Conservation (phyloP, 805 yeast species). For the Starmerella asiatica region DNA sequence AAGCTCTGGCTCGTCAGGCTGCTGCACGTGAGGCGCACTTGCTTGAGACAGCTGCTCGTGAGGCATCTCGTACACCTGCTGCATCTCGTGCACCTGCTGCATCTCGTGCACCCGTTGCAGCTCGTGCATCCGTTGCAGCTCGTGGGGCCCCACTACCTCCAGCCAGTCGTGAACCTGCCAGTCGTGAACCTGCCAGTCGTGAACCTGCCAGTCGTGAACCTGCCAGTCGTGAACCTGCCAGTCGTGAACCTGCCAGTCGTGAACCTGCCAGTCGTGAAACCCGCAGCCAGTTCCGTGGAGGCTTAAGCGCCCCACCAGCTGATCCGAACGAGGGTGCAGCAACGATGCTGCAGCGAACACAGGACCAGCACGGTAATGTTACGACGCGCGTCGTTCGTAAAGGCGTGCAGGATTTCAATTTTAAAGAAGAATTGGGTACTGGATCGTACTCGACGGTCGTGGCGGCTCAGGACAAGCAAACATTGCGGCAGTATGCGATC, state of each 20-base stretch:
- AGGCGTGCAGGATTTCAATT: conserved; percentile 70
- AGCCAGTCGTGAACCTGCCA: too few species aligned
- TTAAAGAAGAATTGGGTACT: conserved; percentile 81
- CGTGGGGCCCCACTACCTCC: too few species aligned
- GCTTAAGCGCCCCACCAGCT: too few species aligned
- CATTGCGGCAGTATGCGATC: conserved; percentile 69
- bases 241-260: too few species aligned
- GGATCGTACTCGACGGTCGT: conserved; percentile 93
- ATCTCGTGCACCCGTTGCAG: not conserved
- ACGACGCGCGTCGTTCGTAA: conserved; percentile 39
- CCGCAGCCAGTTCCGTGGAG: not conserved
- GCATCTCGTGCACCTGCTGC: too few species aligned
- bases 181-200: too few species aligned
- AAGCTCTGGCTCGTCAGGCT: not conserved
- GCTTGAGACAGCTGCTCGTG: too few species aligned
- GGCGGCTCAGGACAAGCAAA: conserved; percentile 66
- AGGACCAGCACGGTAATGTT: conserved; percentile 32
- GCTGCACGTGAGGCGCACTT: not conserved
- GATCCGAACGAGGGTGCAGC: conserved; percentile 14
- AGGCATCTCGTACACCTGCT: too few species aligned
- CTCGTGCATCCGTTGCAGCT: not conserved
- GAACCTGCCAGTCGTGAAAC: too few species aligned
- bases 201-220: too few species aligned
- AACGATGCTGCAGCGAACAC: conserved; percentile 16
- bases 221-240: too few species aligned